Percentiles rank a stretch among this genome's conserved stretches.
Conservation (phyloP, 2,329 filamentous ascomycete genomes). For the Escovopsis sp. region DNA sequence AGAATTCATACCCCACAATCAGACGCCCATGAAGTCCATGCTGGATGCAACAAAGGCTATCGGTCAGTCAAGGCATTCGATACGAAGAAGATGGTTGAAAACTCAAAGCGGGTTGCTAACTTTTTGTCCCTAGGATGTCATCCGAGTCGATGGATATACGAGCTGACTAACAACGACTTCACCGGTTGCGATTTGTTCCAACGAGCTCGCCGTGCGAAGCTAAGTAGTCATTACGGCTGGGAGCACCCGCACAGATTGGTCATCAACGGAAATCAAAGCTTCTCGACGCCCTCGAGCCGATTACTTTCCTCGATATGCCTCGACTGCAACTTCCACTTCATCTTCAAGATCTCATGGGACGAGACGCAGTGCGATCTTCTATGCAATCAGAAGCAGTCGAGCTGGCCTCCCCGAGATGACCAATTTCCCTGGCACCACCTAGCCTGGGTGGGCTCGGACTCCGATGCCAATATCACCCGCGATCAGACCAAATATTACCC, state of each 20-base stretch:
- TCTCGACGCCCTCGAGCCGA: conserved; percentile 11
- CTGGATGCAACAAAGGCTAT: conserved; percentile 11
- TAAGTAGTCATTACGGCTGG: conserved; percentile 19
- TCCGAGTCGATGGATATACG: conserved; percentile 27
- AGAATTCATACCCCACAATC: conserved; percentile 17
- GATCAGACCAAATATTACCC: conserved; percentile 24
- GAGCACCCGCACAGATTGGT: conserved; percentile 22
- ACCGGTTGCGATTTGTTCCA: conserved; percentile 22
- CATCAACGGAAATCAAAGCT: conserved; percentile 26
- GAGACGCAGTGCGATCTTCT: conserved; percentile 12
- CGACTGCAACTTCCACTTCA: conserved; percentile 27
- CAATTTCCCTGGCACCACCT: conserved; percentile 26
- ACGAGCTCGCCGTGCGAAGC: conserved; percentile 16
- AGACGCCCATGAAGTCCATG: conserved; percentile 18
- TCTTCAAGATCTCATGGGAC: conserved; percentile 23
- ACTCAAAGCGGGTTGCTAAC: no score
- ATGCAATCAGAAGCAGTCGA: conserved; percentile 18
- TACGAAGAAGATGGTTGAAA: no score
- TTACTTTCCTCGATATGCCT: conserved; percentile 24
- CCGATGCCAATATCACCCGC: conserved; percentile 10
- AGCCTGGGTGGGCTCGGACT: conserved; percentile 19
- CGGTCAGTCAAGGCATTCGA: conserved; percentile 11
- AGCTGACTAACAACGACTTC: conserved; percentile 24
- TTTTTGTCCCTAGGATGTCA: conserved; percentile 16
- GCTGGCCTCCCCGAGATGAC: conserved; percentile 20